Evolutionary conservation across 352 stramenopile genomes (phyloP).

Genomic region (Pythium sp.): DNA sequence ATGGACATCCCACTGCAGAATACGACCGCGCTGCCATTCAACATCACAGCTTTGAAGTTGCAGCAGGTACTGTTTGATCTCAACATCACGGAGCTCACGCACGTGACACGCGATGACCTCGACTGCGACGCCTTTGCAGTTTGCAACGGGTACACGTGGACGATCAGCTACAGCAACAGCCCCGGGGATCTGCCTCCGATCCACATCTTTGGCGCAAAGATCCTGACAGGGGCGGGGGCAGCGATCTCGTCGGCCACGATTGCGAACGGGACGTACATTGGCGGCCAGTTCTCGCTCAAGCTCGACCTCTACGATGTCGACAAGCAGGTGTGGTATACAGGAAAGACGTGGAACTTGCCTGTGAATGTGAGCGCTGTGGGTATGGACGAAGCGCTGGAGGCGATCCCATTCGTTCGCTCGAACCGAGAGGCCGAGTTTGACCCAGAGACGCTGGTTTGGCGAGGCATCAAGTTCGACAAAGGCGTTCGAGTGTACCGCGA

Average conservation of each 20-base stretch:
- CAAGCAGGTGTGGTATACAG: conserved; percentile 33
- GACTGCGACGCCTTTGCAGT: conserved; percentile 60
- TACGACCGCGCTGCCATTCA: conserved; percentile 43
- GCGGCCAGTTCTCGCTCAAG: conserved; percentile 51
- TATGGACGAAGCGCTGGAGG: conserved; percentile 75
- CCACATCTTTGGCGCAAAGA: conserved; percentile 30
- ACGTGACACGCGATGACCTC: conserved; percentile 32
- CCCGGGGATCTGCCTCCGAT: conserved; percentile 64
- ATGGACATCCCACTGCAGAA: conserved; percentile 36
- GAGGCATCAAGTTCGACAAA: conserved; percentile 65
- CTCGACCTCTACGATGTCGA: conserved; percentile 50
- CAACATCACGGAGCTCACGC: conserved; percentile 34
- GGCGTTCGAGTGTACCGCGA: conserved; percentile 68
- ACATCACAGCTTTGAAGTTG: conserved; percentile 27
- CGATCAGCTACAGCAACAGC: conserved; percentile 59
- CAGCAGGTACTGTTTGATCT: conserved; percentile 35
- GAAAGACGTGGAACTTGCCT: conserved; percentile 61
- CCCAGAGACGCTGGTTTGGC: conserved; percentile 43
- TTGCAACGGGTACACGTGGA: conserved; percentile 71
- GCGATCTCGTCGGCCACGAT: conserved; percentile 35
- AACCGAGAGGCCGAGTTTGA: conserved; percentile 66
- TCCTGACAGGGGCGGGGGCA: conserved; percentile 30
- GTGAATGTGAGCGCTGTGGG: conserved; percentile 68
- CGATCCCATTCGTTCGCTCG: conserved; percentile 60
- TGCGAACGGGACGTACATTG: conserved; percentile 73